Base-by-base conservation (phyloP, 2,329 filamentous ascomycete genomes). In the Botrytis elliptica region DNA sequence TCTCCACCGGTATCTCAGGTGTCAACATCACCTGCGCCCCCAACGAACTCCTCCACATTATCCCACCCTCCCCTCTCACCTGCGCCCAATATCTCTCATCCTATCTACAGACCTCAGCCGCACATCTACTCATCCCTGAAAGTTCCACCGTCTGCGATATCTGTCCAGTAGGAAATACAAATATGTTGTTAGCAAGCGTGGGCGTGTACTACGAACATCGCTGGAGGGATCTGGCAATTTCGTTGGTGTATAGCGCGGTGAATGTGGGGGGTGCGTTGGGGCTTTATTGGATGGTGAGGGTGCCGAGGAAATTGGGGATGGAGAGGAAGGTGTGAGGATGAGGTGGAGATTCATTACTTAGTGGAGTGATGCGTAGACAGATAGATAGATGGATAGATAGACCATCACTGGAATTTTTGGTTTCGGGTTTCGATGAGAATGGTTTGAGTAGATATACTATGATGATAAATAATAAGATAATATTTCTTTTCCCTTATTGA, bases 1-100 rank as follows among this genome's bases (percentile, higher is more conserved):
- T 95, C 0, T 86, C 89, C 0, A 88, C 88, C 0, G 92, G 88
- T 7, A 84, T 97, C 5, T 91, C 91, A 65, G 90, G 91, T 78
- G 88, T 88, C 0, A 68, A 83, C 0, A 89, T 95, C 42, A 77
- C 81, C 0, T 97, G 93, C 81, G 88, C 92, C 1, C 76, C 80
- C 12, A 92, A 91, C 79, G 93, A 97, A 81, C 85, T 88, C 73
- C 84, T 93, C 46, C 80, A 82, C 20, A 90, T 97, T 78, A 81
- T 87, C 14, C 89, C 93, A 0, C 85, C 88, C 0, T 44, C 63
- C 25, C 71, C 81, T 33, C 63, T 42, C 25, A 46, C 44, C 38
- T 66, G 40, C 38, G n/a, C 40, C 44, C 63, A 46, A 49, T 93
- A 92, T 76, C 83, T 92, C 3, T 75, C 81, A 0, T 81, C 80